Evolutionary conservation across 176 grass and related monocot species (phyloP), one percentile per base, ranked within the genome.

Genomic region (Dendrocalamus sinicus): DNA sequence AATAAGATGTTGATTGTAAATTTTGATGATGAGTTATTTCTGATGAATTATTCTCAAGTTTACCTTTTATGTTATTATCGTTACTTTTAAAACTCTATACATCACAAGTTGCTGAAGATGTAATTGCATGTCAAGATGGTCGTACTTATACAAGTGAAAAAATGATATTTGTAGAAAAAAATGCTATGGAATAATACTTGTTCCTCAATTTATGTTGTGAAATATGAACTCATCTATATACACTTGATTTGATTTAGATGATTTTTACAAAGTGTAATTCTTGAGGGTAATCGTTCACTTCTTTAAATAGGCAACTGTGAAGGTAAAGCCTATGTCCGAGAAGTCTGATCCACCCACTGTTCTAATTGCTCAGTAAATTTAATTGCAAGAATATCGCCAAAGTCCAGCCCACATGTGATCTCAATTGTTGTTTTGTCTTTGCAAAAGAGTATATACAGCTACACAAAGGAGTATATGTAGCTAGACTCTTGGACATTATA

Each of bases 51-150:
- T 67, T 84, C 9, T 5, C 0, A 63, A 48, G 8, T n/a, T 16
- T 51, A 15, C 3, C 13, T 51, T 15, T 19, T 70, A 55, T 67
- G 28, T 69, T 40, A 13, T 69, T 78, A 8, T 44, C 6, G 4
- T 67, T 40, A 57, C 37, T 28, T 48, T 57, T 2, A 28, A 43
- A 75, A 74, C 45, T 79, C 6, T 15, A 26, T 22, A 15, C 13
- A 43, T 41, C 44, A 52, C 60, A 70, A 84, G 17, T 67, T 91
- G 47, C 20, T 52, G 20, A 74, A 51, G 26, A 39, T 58, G 40
- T 48, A 70, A 22, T 46, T 77, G 24, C 6, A 24, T 81, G 39
- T 11, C n/a, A 48, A 58, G 45, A 59, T 15, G 15, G 17, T 65
- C 48, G 60, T 68, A 37, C 15, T 45, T 75, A 58, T 20, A 73